Conservation (phyloP, 2,329 filamentous ascomycete genomes). For the Ambrosiella cleistominuta region DNA sequence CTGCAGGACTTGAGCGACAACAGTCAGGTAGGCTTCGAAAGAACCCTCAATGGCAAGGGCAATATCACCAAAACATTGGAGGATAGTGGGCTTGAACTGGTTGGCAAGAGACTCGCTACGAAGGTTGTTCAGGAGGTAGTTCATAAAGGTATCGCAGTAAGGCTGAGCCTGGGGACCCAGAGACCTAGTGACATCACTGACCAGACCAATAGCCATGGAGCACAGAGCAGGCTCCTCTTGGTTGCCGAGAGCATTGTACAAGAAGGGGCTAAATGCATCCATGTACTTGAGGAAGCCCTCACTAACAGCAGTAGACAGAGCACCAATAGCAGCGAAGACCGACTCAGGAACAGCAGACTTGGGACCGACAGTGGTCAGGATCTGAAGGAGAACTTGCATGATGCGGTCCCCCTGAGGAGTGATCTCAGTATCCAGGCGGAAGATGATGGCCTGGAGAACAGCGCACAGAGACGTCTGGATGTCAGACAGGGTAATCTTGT, state of each 20-base stretch:
- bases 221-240: constrained; percentile 89
- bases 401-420: constrained; percentile 80
- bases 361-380: constrained; percentile 56
- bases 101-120: constrained; percentile 75
- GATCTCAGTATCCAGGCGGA: constrained; percentile 81
- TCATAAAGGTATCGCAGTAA: constrained; percentile 97
- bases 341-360: constrained; percentile 93
- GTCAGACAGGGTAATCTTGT: constrained; percentile 87
- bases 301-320: constrained; percentile 79
- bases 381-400: constrained; percentile 73
- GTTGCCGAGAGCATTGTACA: constrained; percentile 87
- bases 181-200: constrained; percentile 88
- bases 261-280: constrained; percentile 80
- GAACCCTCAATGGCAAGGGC: constrained; percentile 80
- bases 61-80: constrained; percentile 96
- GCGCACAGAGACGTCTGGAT: constrained; percentile 93
- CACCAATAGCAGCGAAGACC: constrained; percentile 79
- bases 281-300: constrained; percentile 95
- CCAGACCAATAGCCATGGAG: constrained; percentile 91
- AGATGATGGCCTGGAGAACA: constrained; percentile 79
- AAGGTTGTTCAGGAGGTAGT: constrained; percentile 83
- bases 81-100: constrained; percentile 93
- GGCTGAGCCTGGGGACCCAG: constrained; percentile 81
- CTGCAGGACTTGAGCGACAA: constrained; percentile 86
- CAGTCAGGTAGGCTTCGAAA: constrained; percentile 82